phyloP scores from a whole-genome alignment of 2,329 filamentous ascomycete genomes.

The Talaromyces sp. region DNA sequence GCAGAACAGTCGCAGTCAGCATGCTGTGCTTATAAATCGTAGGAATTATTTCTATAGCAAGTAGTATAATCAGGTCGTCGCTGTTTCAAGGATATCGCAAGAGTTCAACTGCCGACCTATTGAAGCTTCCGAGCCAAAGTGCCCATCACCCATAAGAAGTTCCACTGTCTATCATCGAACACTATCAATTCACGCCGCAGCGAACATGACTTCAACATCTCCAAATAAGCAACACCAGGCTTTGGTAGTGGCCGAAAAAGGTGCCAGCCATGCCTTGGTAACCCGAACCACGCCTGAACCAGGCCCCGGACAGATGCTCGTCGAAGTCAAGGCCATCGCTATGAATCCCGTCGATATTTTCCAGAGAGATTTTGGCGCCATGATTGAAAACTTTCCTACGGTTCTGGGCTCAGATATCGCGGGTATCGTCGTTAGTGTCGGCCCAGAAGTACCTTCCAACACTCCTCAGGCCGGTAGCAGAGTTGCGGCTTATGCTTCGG shows the following conservation, averaged over 20 bases:
- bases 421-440: conserved; percentile 29
- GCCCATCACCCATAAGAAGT: background rate
- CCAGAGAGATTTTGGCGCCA: conserved; percentile 25
- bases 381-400: conserved; percentile 25
- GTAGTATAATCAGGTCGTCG: background rate
- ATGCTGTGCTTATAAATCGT: background rate
- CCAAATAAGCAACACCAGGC: background rate
- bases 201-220: background rate
- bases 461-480: conserved; percentile 27
- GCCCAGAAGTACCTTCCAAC: conserved; percentile 24
- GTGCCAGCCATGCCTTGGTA: background rate
- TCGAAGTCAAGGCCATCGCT: conserved; percentile 40
- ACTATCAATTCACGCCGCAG: background rate
- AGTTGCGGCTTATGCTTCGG: conserved; percentile 29
- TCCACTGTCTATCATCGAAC: background rate
- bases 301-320: conserved; percentile 38
- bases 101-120: background rate
- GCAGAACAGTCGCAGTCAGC: background rate
- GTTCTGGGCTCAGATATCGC: conserved; percentile 32
- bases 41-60: too few species aligned
- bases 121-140: background rate
- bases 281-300: conserved; percentile 27
- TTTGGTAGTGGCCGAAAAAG: conserved; percentile 3
- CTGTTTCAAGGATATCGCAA: background rate
- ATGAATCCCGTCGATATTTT: conserved; percentile 41